A percentile compares a stretch with the other conserved stretches of the same genome.
phyloP scores from a whole-genome alignment of 306 rosid species.

The Cucurbita maxima region DNA sequence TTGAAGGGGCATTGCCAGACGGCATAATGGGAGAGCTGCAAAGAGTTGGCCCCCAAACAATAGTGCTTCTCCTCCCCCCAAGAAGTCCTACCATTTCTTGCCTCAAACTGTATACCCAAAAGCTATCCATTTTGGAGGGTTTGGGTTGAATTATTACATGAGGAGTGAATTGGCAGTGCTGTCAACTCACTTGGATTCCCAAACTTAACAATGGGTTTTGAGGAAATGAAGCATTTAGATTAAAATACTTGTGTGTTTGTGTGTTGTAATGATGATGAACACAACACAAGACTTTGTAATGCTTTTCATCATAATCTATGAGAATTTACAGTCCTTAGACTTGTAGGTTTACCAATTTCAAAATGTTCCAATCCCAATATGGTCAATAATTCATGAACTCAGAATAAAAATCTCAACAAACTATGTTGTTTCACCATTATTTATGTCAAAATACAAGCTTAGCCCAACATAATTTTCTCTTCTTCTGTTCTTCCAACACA shows the following conservation, averaged over 20 bases:
- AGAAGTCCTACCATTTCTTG: too few relatives aligned
- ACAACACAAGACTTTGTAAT: not conserved
- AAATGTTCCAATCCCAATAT: not conserved
- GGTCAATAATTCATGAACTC: not conserved
- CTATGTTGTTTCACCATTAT: not conserved
- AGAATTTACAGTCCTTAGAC: not conserved
- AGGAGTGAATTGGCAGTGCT: not conserved
- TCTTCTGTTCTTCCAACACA: too few relatives aligned
- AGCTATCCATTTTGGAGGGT: not conserved
- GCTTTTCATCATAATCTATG: not conserved
- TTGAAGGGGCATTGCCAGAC: not conserved
- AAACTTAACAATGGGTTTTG: not conserved
- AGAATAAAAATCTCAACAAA: too few relatives aligned
- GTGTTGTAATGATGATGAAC: not conserved
- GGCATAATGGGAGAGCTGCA: not conserved
- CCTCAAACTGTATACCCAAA: too few relatives aligned
- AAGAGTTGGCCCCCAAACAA: not conserved
- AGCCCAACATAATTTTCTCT: not conserved
- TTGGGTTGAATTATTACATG: not conserved
- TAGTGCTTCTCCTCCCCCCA: not conserved
- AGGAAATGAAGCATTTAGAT: not conserved
- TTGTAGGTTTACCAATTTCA: not conserved
- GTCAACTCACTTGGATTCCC: not conserved
- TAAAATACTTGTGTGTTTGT: not conserved
- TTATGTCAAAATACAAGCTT: not conserved